phyloP scores from a whole-genome alignment of 495 filamentous ascomycete species.

The Xylaria cubensis region DNA sequence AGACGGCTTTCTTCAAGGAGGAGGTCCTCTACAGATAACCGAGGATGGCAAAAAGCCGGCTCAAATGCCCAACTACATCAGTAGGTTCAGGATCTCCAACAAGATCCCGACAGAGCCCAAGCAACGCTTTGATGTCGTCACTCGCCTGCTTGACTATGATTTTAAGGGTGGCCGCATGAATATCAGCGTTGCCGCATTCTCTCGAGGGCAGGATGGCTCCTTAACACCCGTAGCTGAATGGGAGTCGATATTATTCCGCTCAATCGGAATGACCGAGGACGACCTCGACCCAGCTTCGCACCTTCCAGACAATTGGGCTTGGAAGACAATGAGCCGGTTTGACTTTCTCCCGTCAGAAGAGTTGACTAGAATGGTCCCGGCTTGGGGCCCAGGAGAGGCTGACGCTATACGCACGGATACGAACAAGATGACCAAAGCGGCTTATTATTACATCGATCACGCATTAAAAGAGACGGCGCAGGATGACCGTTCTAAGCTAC shows the following conservation, averaged over 20 bases:
- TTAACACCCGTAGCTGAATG: slow-evolving; percentile 20
- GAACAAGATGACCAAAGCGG: slow-evolving; percentile 2
- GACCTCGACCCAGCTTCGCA: slow-evolving; percentile 15
- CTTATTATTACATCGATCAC: slow-evolving; percentile 21
- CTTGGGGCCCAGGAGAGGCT: slow-evolving; percentile 6
- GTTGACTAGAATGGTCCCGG: neutral
- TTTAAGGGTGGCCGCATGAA: slow-evolving; percentile 13
- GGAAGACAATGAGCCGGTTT: slow-evolving; percentile 13
- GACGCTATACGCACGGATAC: neutral
- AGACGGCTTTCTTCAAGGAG: slow-evolving; percentile 19
- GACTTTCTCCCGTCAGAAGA: slow-evolving; percentile 10
- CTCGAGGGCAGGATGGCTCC: neutral
- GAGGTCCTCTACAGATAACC: slow-evolving; percentile 13
- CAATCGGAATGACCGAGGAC: slow-evolving; percentile 14
- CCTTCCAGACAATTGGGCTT: slow-evolving; percentile 21
- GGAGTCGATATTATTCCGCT: slow-evolving; percentile 20
- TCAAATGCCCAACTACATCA: slow-evolving; percentile 26
- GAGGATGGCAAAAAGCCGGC: slow-evolving; percentile 18
- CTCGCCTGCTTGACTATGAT: slow-evolving; percentile 17
- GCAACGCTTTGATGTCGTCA: slow-evolving; percentile 21
- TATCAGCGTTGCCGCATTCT: slow-evolving; percentile 18
- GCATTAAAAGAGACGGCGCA: slow-evolving; percentile 13
- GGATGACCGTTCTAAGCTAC: slow-evolving; percentile 22
- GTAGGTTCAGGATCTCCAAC: slow-evolving; percentile 20
- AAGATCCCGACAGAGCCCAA: slow-evolving; percentile 9